Conservation (phyloP, 116 monocot species). For the Trichopus zeylanicus region DNA sequence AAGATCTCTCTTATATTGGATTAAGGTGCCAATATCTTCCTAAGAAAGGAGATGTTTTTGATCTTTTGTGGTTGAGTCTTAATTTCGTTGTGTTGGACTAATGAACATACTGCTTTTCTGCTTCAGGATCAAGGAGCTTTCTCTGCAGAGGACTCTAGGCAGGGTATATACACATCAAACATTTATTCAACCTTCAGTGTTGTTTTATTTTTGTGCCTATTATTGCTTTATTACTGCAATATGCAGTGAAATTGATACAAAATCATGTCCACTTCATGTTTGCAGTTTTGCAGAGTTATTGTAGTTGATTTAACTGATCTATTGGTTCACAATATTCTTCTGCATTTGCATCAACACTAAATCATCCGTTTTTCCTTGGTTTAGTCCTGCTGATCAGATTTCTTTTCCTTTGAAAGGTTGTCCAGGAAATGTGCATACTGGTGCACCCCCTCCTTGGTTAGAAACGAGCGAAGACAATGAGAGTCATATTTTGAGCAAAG, state of each 20-base stretch:
- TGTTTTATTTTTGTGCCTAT: too few relatives aligned
- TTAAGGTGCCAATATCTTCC: too few relatives aligned
- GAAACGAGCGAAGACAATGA: conserved; percentile 36
- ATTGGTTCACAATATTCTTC: background rate
- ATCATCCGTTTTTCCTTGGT: background rate
- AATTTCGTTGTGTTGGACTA: background rate
- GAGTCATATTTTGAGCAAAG: conserved; percentile 11
- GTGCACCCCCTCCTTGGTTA: conserved; percentile 68
- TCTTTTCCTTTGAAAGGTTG: conserved; percentile 22
- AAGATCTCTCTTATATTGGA: too few relatives aligned
- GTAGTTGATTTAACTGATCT: background rate
- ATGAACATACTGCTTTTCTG: background rate
- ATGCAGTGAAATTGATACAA: background rate
- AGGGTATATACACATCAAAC: conserved; percentile 32
- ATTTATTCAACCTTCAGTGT: background rate
- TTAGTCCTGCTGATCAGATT: conserved; percentile 21
- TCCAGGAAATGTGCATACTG: conserved; percentile 44
- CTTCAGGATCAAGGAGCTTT: conserved; percentile 23
- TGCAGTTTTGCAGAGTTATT: background rate
- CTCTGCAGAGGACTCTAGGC: conserved; percentile 14
- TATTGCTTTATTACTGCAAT: background rate
- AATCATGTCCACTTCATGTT: background rate
- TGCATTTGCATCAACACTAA: background rate
- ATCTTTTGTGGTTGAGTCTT: too few relatives aligned
- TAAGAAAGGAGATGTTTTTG: too few relatives aligned